phyloP scores from a whole-genome alignment of 1,284 basidiomycete species.

The Naganishia sp. region DNA sequence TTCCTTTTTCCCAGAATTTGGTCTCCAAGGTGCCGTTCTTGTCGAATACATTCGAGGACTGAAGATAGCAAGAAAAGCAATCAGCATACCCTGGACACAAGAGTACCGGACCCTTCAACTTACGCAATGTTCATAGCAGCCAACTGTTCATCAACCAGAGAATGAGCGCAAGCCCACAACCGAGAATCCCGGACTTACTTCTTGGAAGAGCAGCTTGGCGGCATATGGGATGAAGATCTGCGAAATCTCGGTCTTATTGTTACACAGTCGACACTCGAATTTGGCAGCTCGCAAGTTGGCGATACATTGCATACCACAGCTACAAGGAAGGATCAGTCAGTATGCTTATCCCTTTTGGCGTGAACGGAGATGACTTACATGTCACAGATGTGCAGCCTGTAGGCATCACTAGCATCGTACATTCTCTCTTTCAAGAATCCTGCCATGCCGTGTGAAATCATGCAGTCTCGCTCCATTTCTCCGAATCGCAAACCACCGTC shows the following conservation, averaged over 20 bases:
- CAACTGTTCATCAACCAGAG: conserved; percentile 42
- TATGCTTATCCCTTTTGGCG: too few species aligned
- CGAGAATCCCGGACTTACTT: conserved; percentile 58
- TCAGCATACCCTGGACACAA: not conserved
- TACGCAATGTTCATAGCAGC: conserved; percentile 52
- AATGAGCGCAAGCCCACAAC: not conserved
- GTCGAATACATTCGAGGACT: conserved; percentile 35
- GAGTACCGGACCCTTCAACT: conserved; percentile 28
- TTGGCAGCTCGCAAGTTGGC: conserved; percentile 66
- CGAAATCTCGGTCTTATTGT: conserved; percentile 91
- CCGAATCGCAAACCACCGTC: conserved; percentile 99
- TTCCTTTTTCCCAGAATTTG: conserved; percentile 32
- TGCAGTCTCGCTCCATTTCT: conserved; percentile 99
- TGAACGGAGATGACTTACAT: conserved; percentile 63
- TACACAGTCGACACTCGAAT: conserved; percentile 68
- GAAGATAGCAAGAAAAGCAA: not conserved
- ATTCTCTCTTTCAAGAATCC: conserved; percentile 94
- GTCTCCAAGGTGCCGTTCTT: conserved; percentile 53
- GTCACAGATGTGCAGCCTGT: conserved; percentile 92
- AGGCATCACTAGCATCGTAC: conserved; percentile 91
- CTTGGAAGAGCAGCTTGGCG: conserved; percentile 78
- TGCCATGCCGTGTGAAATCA: conserved; percentile 99
- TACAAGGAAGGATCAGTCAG: conserved; percentile 45
- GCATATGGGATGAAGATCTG: conserved; percentile 72
- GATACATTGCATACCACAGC: conserved; percentile 71